Percentiles rank a stretch among this genome's conserved stretches.
phyloP scores from a whole-genome alignment of 371 early-diverging fungal genomes.

The Apophysomyces elegans region DNA sequence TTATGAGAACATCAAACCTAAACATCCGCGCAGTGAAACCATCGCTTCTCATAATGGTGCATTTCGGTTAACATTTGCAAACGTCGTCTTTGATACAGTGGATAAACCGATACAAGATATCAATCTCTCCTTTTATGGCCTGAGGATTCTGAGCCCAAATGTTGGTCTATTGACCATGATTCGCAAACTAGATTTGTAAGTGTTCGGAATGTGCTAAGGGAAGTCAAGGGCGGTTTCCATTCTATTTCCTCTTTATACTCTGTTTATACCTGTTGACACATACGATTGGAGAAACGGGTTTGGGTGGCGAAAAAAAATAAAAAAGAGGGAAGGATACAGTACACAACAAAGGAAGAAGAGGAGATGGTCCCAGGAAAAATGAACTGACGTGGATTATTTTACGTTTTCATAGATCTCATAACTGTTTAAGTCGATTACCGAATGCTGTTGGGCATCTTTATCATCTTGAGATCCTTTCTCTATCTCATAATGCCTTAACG shows the following conservation, averaged over 20 bases:
- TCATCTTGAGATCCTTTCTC: slow-evolving; percentile 55
- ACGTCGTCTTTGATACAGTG: not conserved
- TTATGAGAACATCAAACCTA: slow-evolving; percentile 22
- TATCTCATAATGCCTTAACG: slow-evolving; percentile 28
- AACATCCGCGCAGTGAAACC: not conserved
- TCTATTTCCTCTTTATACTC: too few species aligned
- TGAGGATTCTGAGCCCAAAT: slow-evolving; percentile 27
- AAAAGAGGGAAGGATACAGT: not conserved
- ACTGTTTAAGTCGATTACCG: slow-evolving; percentile 36
- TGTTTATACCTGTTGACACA: too few species aligned
- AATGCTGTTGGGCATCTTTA: slow-evolving; percentile 63
- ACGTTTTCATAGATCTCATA: slow-evolving; percentile 19
- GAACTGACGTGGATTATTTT: slow-evolving; percentile 7
- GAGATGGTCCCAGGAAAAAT: not conserved
- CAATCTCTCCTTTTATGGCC: slow-evolving; percentile 18
- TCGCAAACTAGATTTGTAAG: slow-evolving; percentile 29
- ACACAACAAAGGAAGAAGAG: not conserved
- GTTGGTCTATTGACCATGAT: slow-evolving; percentile 23
- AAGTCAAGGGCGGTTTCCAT: too few species aligned
- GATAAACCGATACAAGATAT: slow-evolving; percentile 27
- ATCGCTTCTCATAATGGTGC: slow-evolving; percentile 16
- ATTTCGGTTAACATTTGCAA: slow-evolving; percentile 16
- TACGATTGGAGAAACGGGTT: too few species aligned
- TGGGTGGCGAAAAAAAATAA: not conserved
- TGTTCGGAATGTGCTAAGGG: not conserved